Evolutionary conservation across 176 grass and related monocot species (phyloP).

Genomic region (Poa pratensis): DNA sequence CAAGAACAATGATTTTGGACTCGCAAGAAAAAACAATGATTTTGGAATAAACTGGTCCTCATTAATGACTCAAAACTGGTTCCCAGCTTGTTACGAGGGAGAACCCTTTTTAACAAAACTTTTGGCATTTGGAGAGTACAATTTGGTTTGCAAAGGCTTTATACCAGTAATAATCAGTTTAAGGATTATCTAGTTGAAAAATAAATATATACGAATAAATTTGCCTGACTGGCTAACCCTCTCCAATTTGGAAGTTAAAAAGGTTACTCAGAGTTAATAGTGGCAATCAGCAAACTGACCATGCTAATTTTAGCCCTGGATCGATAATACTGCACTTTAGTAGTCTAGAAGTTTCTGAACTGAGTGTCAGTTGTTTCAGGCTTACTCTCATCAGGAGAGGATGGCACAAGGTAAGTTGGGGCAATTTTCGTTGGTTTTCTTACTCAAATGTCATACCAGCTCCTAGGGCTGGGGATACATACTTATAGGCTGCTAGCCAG

Average conservation of each 20-base stretch:
- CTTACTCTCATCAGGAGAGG: too few relatives aligned
- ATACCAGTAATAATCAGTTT: background rate
- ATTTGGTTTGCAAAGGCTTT: background rate
- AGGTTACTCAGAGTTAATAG: background rate
- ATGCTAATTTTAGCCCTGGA: background rate
- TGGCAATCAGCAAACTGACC: background rate
- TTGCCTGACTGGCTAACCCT: background rate
- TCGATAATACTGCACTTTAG: background rate
- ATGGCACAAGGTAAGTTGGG: too few relatives aligned
- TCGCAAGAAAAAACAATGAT: background rate
- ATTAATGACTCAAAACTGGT: background rate
- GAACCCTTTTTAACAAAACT: background rate
- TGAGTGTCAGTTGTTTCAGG: too few relatives aligned
- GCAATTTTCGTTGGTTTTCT: too few relatives aligned
- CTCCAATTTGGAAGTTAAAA: background rate
- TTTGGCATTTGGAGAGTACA: background rate
- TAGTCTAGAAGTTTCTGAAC: constrained; percentile 4
- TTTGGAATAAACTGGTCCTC: background rate
- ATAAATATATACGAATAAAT: background rate
- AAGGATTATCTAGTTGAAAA: constrained; percentile 1
- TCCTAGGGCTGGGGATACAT: too few relatives aligned
- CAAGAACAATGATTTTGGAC: background rate
- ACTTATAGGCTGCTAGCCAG: too few relatives aligned
- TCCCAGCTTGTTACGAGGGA: background rate
- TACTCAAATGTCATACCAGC: too few relatives aligned